Evolutionary conservation across 768 basidiomycete genomes (phyloP).

Genomic region (Ramaria rubella): DNA sequence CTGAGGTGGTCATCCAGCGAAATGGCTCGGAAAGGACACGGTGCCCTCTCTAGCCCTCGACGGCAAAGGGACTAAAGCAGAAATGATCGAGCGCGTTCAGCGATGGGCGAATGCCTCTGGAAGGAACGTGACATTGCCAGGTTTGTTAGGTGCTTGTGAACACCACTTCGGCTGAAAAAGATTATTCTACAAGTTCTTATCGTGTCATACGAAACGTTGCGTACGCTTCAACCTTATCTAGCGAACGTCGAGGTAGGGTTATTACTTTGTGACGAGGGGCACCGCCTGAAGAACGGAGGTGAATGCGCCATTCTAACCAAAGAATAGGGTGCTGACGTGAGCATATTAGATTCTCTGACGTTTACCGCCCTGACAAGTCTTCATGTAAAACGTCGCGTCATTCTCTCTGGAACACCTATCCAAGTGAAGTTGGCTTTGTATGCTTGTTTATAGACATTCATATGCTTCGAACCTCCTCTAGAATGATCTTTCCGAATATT

Average conservation of each 20-base stretch:
- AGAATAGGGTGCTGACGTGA: constrained; percentile 3
- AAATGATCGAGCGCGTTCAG: constrained; percentile 69
- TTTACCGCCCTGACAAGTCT: constrained; percentile 78
- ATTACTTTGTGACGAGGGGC: constrained; percentile 95
- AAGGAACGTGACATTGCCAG: constrained; percentile 86
- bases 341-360: constrained; percentile 66
- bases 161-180: neutral
- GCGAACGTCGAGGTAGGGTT: constrained; percentile 80
- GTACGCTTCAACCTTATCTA: constrained; percentile 70
- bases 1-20: constrained; percentile 44
- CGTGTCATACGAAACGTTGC: constrained; percentile 93
- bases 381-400: constrained; percentile 84
- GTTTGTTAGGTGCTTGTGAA: constrained; percentile 35
- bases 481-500: constrained; percentile 94
- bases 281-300: constrained; percentile 95
- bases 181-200: constrained; percentile 71
- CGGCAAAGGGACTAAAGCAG: constrained; percentile 83
- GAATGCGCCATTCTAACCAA: neutral
- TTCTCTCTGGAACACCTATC: constrained; percentile 90
- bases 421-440: constrained; percentile 41
- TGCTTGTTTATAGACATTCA: constrained; percentile 8
- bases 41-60: constrained; percentile 84
- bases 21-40: constrained; percentile 89
- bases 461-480: constrained; percentile 24
- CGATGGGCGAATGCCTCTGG: constrained; percentile 89